These are phyloP conservation scores for Hanseniaspora hatyaiensis DNA, from an alignment of 805 yeast genomes.

Conservation along the genomic window DNA sequence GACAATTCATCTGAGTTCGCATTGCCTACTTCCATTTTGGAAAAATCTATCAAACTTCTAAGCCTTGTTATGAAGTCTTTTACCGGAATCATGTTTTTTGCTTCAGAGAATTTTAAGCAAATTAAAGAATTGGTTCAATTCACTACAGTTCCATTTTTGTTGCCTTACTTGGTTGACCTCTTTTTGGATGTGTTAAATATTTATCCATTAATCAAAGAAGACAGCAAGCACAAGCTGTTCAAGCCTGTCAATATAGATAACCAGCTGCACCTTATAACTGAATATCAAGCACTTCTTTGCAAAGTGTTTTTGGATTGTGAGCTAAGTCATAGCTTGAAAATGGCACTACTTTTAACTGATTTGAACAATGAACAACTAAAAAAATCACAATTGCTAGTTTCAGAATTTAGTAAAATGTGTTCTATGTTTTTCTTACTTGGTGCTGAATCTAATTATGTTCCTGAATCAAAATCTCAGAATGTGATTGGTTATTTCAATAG, in stretches of 20 bases:
- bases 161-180: conserved; percentile 58
- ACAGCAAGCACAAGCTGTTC: conserved; percentile 13
- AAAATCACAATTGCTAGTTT: conserved; percentile 53
- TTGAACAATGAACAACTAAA: conserved; percentile 28
- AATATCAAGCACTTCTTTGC: conserved; percentile 53
- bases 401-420: conserved; percentile 38
- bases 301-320: conserved; percentile 45
- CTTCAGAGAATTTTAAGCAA: conserved; percentile 44
- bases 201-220: conserved; percentile 40
- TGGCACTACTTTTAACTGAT: conserved; percentile 29
- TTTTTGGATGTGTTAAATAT: conserved; percentile 57
- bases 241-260: conserved; percentile 31
- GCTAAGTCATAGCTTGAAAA: conserved; percentile 38
- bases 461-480: background rate
- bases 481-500: background rate
- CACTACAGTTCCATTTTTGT: conserved; percentile 46
- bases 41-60: conserved; percentile 48
- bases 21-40: conserved; percentile 37
- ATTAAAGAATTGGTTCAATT: conserved; percentile 50
- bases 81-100: conserved; percentile 61
- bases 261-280: conserved; percentile 41
- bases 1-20: background rate
- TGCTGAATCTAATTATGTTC: background rate
- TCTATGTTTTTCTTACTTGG: background rate
- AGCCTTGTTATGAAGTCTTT: conserved; percentile 54